Evolutionary conservation across 345 rosid species (phyloP), one percentile per base, ranked within the genome.

Genomic region (Psidium guajava): DNA sequence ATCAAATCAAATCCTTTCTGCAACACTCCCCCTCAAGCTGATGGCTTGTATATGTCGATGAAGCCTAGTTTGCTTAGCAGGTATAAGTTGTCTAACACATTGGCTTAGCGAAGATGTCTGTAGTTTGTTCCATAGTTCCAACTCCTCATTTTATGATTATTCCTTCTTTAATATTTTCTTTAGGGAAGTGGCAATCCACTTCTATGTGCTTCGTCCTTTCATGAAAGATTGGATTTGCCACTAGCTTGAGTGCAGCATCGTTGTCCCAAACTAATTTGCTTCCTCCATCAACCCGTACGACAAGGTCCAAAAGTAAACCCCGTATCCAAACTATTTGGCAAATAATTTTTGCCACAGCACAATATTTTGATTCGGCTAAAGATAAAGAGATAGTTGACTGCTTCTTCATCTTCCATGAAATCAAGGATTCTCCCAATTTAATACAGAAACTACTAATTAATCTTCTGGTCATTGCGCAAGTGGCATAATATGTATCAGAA

Each of bases 281-380:
- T 36, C 2, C 36, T 36, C 36, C 36, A 36, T 36, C 36, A 36
- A 36, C 36, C 36, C 36, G 36, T 36, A 36, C 3, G 36, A 2
- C 36, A 36, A 59, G 32, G 32, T 58, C 12, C 16, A 12, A 58
- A 58, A 58, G 32, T 12, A 58, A n/a, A 58, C 32, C 0, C 2
- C 8, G 3, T 25, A n/a, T 2, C 12, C 27, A 58, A n/a, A 12
- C 32, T 58, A 58, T 25, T 51, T 58, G 16, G n/a, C 69, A 58
- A 58, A 5, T 28, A 58, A 25, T 58, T 15, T 25, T 58, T 58
- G 32, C 32, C 69, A 58, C n/a, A 58, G 7, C 69, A 11, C 0
- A 3, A 24, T 1, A 57, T 58, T 58, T 0, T 2, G 3, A 58
- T 8, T 58, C 1, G 4, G 18, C 0, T 12, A 3, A n/a, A 3